Evolutionary conservation across 2,329 filamentous ascomycete genomes (phyloP), one percentile per base, ranked within the genome.

Genomic region (Penicillium thymicola): DNA sequence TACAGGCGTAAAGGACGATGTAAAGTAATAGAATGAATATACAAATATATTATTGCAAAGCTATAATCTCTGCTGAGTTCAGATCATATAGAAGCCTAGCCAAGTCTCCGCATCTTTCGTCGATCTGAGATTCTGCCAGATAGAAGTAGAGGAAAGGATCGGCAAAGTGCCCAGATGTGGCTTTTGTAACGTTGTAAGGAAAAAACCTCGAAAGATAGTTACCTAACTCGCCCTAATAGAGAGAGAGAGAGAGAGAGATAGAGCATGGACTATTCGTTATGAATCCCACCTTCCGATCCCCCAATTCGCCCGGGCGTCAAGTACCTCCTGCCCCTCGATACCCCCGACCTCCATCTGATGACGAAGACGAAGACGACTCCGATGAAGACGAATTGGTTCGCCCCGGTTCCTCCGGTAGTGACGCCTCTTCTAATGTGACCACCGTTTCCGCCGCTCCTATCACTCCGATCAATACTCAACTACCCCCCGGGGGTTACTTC

Each of bases 381-480:
- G 65, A 71, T 53, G 70, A 70, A 51, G 68, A 73, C 55, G 69
- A 68, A 63, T 65, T 67, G 61, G 63, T 58, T 55, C 74, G 74
- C 40, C 73, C 75, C 46, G 71, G 67, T 59, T 78, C 76, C 42
- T 78, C 77, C 57, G 76, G 74, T 60, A 79, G 77, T 66, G 75
- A 78, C 70, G 73, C 76, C 55, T 81, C 79, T 13, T 80, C 77
- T 44, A 75, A 75, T 64, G 70, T 77, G 56, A 77, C 75, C 30
- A 70, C 75, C 36, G 72, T 76, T 54, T 78, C 75, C 37, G 72
- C 72, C 14, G 68, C 71, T 32, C 76, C 76, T 57, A 69, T 71
- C 34, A 70, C 74, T 43, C 67, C 73, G 16, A 70, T 75, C 62
- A 62, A 69, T 54, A 59, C 64, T 68, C 62, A 67, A 36, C 51